A percentile compares a stretch with the other conserved stretches of the same genome.
Evolutionary conservation across 495 filamentous ascomycete genomes (phyloP).

Genomic region (Trichoderma virens): DNA sequence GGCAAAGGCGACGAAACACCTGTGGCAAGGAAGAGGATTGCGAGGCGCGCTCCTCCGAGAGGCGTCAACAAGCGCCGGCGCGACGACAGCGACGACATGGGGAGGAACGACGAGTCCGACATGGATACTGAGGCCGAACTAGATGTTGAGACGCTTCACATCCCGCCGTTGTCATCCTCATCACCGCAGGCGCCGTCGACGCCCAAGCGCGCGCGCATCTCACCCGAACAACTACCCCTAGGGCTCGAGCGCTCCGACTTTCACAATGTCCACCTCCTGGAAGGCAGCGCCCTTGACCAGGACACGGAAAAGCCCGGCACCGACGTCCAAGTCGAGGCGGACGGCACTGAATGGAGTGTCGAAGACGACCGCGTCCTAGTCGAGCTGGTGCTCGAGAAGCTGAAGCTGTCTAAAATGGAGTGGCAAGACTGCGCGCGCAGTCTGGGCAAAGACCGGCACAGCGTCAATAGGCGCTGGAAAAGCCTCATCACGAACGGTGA

Average conservation of each 20-base stretch:
- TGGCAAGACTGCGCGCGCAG: slow-evolving; percentile 73
- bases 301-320: slow-evolving; percentile 27
- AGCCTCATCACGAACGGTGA: slow-evolving; percentile 55
- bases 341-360: slow-evolving; percentile 50
- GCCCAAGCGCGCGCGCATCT: slow-evolving; percentile 58
- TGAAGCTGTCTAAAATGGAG: slow-evolving; percentile 61
- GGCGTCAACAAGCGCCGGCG: slow-evolving; percentile 58
- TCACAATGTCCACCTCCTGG: slow-evolving; percentile 43
- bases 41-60: slow-evolving; percentile 44
- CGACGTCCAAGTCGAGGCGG: slow-evolving; percentile 33
- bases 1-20: slow-evolving; percentile 18
- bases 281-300: slow-evolving; percentile 23
- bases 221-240: slow-evolving; percentile 59
- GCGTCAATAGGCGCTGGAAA: slow-evolving; percentile 64
- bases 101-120: slow-evolving; percentile 25
- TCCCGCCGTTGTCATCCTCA: not conserved
- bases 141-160: slow-evolving; percentile 14
- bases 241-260: slow-evolving; percentile 59
- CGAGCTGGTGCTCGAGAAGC: slow-evolving; percentile 66
- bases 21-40: slow-evolving; percentile 34
- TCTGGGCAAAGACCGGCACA: slow-evolving; percentile 58
- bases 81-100: slow-evolving; percentile 45
- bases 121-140: slow-evolving; percentile 31
- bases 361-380: slow-evolving; percentile 66
- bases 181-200: slow-evolving; percentile 45